These are phyloP conservation scores for Tolypocladium nubicola DNA, from an alignment of 2,329 filamentous ascomycete species.

Conservation along the genomic window DNA sequence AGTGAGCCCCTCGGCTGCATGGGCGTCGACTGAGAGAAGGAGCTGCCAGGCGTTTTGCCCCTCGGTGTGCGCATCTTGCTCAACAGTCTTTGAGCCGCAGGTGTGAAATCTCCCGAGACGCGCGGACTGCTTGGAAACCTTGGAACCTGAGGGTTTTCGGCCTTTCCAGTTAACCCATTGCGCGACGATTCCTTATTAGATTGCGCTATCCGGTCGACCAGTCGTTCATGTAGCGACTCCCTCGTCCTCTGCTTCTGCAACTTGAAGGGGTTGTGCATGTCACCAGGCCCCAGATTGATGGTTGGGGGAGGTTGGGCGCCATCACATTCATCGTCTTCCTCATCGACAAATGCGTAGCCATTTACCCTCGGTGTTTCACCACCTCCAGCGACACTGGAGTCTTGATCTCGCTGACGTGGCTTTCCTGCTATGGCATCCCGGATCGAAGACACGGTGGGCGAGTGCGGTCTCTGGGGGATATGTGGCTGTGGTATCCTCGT, in stretches of 20 bases:
- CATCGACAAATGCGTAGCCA: constrained; percentile 89
- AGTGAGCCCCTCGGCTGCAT: constrained; percentile 27
- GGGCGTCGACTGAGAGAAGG: constrained; percentile 26
- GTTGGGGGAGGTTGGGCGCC: constrained; percentile 17
- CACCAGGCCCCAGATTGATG: constrained; percentile 48
- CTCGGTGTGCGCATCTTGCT: constrained; percentile 45
- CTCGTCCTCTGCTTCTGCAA: constrained; percentile 64
- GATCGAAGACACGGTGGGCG: constrained; percentile 76
- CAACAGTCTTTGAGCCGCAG: constrained; percentile 61
- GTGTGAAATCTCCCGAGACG: constrained; percentile 51
- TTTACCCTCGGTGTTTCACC: constrained; percentile 83
- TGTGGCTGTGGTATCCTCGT: constrained; percentile 58
- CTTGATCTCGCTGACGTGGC: constrained; percentile 50
- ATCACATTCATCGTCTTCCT: constrained; percentile 39
- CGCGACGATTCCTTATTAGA: constrained; percentile 55
- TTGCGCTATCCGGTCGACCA: constrained; percentile 73
- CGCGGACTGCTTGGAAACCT: constrained; percentile 58
- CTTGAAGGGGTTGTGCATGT: constrained; percentile 68
- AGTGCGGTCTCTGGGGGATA: constrained; percentile 44
- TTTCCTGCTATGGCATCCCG: constrained; percentile 73
- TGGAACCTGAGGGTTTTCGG: constrained; percentile 52
- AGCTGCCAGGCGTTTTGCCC: constrained; percentile 17
- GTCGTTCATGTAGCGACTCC: constrained; percentile 73
- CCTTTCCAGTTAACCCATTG: constrained; percentile 49
- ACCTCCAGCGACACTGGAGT: constrained; percentile 45